Conservation (phyloP, 257 asterid species). For the Nicotiana attenuata region DNA sequence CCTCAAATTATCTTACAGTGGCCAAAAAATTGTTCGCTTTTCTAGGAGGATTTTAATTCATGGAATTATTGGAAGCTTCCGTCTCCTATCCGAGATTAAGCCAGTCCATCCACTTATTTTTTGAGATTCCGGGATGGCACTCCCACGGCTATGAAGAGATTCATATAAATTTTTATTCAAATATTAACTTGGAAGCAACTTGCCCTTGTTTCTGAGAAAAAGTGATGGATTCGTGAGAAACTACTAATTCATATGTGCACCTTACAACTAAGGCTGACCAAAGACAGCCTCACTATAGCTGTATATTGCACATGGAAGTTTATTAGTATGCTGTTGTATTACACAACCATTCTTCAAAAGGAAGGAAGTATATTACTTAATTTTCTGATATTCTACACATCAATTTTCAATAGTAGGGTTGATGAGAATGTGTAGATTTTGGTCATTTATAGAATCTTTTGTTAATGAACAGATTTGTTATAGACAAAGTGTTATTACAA, state of each 20-base stretch:
- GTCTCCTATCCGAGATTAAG: constrained; percentile 31
- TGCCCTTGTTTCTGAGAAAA: too few species aligned
- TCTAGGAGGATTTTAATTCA: constrained; percentile 76
- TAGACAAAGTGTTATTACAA: too few species aligned
- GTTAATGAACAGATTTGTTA: too few species aligned
- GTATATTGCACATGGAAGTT: not conserved
- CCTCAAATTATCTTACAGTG: too few species aligned
- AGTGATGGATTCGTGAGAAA: too few species aligned
- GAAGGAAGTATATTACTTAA: not conserved
- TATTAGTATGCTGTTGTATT: not conserved
- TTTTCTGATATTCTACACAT: not conserved
- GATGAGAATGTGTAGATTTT: not conserved
- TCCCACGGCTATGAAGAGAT: too few species aligned
- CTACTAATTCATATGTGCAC: too few species aligned
- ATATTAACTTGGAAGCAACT: too few species aligned
- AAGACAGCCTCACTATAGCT: not conserved
- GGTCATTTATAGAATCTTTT: not conserved
- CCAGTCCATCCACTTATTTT: not conserved
- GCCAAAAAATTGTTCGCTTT: not conserved
- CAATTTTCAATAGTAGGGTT: not conserved
- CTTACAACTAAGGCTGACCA: not conserved
- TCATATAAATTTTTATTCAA: too few species aligned
- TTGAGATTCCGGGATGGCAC: too few species aligned
- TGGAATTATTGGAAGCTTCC: constrained; percentile 93
- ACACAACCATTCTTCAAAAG: not conserved